Evolutionary conservation across 2,329 filamentous ascomycete genomes (phyloP).

Genomic region (Aspergillus sp.): DNA sequence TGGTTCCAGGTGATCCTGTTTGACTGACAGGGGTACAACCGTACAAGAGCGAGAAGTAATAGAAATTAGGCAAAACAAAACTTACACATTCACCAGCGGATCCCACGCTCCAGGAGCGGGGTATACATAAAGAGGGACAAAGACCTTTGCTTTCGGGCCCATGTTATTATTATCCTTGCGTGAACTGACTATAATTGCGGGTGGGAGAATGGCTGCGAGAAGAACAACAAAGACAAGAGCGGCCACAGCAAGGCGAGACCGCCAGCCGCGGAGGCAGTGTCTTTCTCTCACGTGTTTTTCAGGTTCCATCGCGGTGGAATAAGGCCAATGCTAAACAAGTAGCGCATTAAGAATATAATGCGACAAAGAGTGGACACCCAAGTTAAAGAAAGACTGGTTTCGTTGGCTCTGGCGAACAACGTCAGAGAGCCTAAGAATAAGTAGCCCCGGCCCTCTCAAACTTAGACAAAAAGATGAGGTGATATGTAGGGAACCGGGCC

Average conservation of each 20-base stretch:
- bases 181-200: constrained; percentile 35
- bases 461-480: constrained; percentile 9
- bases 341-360: constrained; percentile 12
- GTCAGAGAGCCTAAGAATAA: constrained; percentile 21
- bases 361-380: constrained; percentile 10
- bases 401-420: constrained; percentile 8
- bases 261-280: constrained; percentile 28
- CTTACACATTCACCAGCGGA: constrained; percentile 47
- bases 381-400: constrained; percentile 17
- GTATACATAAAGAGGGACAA: constrained; percentile 53
- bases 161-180: constrained; percentile 35
- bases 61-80: constrained; percentile 12
- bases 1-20: constrained; percentile 11
- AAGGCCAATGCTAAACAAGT: constrained; percentile 9
- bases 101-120: constrained; percentile 49
- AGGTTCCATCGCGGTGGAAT: constrained; percentile 19
- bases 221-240: constrained; percentile 29
- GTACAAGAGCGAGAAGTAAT: constrained; percentile 12
- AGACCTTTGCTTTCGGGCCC: constrained; percentile 41
- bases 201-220: constrained; percentile 32
- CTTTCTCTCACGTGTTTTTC: constrained; percentile 35
- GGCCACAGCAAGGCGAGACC: constrained; percentile 29
- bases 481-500: constrained; percentile 14
- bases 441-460: constrained; percentile 16
- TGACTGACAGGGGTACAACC: constrained; percentile 8